A percentile compares a stretch with the other conserved stretches of the same genome.
Evolutionary conservation across 2,329 filamentous ascomycete genomes (phyloP).

Genomic region (Coleophoma crateriformis): DNA sequence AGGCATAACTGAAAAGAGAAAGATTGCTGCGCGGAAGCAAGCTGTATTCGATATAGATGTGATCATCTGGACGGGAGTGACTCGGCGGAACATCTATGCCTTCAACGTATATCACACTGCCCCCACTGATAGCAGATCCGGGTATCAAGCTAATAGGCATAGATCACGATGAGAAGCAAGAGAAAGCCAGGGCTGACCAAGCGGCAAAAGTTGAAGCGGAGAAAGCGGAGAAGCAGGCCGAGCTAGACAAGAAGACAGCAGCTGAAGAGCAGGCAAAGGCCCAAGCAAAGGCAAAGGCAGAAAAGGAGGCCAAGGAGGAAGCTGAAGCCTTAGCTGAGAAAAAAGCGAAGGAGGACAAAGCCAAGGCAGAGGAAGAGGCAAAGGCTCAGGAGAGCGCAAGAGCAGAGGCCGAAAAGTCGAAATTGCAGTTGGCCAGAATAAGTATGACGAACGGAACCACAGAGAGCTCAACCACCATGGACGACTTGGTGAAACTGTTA

Average conservation of each 20-base stretch:
- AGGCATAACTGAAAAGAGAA: background rate
- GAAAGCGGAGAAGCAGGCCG: background rate
- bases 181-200: background rate
- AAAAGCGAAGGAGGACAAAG: background rate
- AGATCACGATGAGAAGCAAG: slow-evolving; percentile 2
- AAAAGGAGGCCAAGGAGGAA: background rate
- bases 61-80: background rate
- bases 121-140: too few species aligned
- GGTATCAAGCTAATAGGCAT: background rate
- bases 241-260: background rate
- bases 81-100: background rate
- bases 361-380: background rate
- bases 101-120: background rate
- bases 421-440: background rate
- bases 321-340: background rate
- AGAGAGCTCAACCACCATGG: background rate
- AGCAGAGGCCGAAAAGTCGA: background rate
- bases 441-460: background rate
- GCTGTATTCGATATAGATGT: background rate
- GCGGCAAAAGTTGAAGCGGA: background rate
- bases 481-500: background rate
- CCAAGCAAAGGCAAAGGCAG: background rate
- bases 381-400: background rate
- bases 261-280: background rate
- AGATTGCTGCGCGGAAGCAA: background rate